Conservation (phyloP, 176 grass and related monocot species). For the Musa itinerans region DNA sequence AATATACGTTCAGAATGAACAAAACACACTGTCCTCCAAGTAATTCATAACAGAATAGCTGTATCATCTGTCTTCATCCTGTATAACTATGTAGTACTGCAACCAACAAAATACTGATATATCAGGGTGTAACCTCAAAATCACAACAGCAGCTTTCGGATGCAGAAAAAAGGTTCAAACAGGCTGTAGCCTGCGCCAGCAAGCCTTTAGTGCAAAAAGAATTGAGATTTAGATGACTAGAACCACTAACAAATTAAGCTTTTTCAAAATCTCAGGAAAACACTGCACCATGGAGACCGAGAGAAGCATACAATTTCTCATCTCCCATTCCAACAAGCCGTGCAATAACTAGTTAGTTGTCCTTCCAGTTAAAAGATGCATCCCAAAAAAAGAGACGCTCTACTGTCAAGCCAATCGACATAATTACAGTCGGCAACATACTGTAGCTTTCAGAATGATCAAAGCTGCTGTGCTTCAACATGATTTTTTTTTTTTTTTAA, state of each 20-base stretch:
- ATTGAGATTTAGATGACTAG: background rate
- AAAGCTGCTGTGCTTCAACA: background rate
- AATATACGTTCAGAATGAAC: no score
- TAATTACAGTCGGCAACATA: background rate
- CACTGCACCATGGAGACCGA: background rate
- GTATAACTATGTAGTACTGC: no score
- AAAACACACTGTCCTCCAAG: no score
- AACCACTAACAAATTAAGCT: background rate
- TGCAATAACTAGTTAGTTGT: background rate
- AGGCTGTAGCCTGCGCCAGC: background rate
- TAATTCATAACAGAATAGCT: no score
- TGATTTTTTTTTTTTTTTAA: background rate
- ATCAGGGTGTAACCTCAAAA: background rate
- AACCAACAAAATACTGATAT: no score
- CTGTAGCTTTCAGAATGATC: background rate
- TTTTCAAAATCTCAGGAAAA: background rate
- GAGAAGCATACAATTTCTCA: background rate
- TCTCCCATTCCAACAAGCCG: background rate
- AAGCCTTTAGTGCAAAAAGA: background rate
- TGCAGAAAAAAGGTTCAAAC: background rate
- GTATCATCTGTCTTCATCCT: no score
- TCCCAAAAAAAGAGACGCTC: background rate
- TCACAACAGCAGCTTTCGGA: background rate
- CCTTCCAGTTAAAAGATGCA: background rate
- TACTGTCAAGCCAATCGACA: background rate